A percentile compares a stretch with the other conserved stretches of the same genome.
Conservation (phyloP, 305 asterid species). For the Withania somnifera region DNA sequence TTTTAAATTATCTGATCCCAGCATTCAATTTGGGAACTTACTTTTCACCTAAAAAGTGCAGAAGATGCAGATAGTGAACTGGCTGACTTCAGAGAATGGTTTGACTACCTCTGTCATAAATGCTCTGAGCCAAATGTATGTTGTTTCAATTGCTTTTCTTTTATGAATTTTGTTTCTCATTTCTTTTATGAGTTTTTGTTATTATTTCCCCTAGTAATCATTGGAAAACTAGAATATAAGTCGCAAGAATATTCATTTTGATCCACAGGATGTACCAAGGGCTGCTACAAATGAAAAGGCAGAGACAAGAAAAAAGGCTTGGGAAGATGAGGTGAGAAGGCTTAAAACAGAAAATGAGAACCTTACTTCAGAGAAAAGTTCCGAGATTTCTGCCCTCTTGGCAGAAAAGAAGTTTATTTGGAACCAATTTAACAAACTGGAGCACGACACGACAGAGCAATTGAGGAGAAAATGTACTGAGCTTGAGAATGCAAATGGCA, state of each 20-base stretch:
- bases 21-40: neutral
- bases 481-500: constrained; percentile 41
- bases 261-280: constrained; percentile 35
- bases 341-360: constrained; percentile 42
- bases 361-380: constrained; percentile 28
- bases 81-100: constrained; percentile 45
- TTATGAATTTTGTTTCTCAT: neutral
- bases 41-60: constrained; percentile 25
- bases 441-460: constrained; percentile 32
- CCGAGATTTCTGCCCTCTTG: constrained; percentile 46
- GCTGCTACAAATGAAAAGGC: constrained; percentile 17
- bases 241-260: neutral
- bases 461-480: constrained; percentile 34
- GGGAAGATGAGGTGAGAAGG: constrained; percentile 39
- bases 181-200: neutral
- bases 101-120: constrained; percentile 30
- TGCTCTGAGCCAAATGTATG: constrained; percentile 36
- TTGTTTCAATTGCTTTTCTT: neutral
- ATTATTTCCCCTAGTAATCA: neutral
- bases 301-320: constrained; percentile 22
- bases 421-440: constrained; percentile 63
- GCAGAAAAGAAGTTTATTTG: constrained; percentile 62
- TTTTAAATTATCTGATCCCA: neutral
- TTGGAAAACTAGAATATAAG: neutral
- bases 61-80: constrained; percentile 41